Conservation (phyloP, 805 yeast species). For the Yarrowia sp. region DNA sequence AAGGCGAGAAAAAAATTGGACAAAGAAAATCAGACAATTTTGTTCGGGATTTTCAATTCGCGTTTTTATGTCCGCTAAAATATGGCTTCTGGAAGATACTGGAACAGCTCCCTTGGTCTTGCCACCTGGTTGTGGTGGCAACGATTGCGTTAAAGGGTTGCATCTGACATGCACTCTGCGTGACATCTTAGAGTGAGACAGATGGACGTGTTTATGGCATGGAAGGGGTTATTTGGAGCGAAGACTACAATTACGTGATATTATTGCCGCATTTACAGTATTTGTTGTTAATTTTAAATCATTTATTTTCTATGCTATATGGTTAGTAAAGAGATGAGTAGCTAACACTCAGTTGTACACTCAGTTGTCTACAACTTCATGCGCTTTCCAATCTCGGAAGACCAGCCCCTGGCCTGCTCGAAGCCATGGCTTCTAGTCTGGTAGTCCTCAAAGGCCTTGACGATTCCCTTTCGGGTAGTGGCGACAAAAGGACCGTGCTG, state of each 20-base stretch:
- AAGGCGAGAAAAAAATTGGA: not conserved
- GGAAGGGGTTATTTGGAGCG: no score
- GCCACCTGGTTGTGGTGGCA: not conserved
- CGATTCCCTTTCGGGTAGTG: constrained; percentile 59
- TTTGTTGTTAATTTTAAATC: no score
- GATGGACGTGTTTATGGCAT: no score
- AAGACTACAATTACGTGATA: no score
- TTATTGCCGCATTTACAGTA: no score
- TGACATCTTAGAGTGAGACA: not conserved
- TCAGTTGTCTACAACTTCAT: not conserved
- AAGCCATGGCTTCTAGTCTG: constrained; percentile 45
- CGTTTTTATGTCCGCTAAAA: not conserved
- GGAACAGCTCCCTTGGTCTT: not conserved
- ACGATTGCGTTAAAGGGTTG: not conserved
- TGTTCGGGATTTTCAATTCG: not conserved
- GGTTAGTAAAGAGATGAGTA: not conserved
- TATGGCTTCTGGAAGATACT: not conserved
- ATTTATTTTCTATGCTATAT: not conserved
- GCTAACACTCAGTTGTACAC: no score
- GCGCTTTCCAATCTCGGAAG: constrained; percentile 35
- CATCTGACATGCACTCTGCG: not conserved
- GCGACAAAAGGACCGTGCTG: constrained; percentile 94
- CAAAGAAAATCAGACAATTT: not conserved
- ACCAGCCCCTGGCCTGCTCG: constrained; percentile 39
- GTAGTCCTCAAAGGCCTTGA: constrained; percentile 68